These are phyloP conservation scores for Pseudogymnoascus sp. DNA, from an alignment of 2,329 filamentous ascomycete genomes.

Conservation along the genomic window DNA sequence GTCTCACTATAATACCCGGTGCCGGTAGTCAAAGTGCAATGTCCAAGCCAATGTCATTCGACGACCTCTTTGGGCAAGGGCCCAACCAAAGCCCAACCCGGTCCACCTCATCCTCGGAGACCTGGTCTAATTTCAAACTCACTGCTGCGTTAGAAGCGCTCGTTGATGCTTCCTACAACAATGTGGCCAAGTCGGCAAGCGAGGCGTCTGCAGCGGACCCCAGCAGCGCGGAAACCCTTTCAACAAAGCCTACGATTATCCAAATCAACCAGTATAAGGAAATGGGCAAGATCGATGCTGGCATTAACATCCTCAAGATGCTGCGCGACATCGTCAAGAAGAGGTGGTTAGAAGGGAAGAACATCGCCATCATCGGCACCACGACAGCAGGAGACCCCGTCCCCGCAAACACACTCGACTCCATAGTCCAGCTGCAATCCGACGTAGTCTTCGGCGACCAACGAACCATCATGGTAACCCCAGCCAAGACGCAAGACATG, in stretches of 20 bases:
- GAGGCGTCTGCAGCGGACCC: not conserved
- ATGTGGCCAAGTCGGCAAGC: conserved; percentile 33
- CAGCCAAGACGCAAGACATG: conserved; percentile 33
- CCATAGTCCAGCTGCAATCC: conserved; percentile 36
- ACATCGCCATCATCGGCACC: conserved; percentile 73
- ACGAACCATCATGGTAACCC: conserved; percentile 46
- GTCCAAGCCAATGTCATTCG: conserved; percentile 7
- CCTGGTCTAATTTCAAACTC: conserved; percentile 56
- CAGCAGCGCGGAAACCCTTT: conserved; percentile 25
- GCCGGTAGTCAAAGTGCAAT: not conserved
- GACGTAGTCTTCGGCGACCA: conserved; percentile 38
- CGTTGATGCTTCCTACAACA: conserved; percentile 28
- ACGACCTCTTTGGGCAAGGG: conserved; percentile 7
- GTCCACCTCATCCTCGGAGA: conserved; percentile 27
- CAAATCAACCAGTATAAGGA: conserved; percentile 77
- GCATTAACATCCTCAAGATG: conserved; percentile 58
- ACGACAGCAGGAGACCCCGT: conserved; percentile 48
- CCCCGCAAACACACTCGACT: conserved; percentile 33
- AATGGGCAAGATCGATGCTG: conserved; percentile 60
- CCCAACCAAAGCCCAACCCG: conserved; percentile 4
- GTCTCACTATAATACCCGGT: not conserved
- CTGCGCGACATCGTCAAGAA: conserved; percentile 65
- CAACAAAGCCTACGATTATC: conserved; percentile 49
- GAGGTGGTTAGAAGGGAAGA: conserved; percentile 61
- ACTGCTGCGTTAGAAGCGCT: conserved; percentile 49